Base-by-base conservation (phyloP, 83 land plant species). In the Picea engelmannii region DNA sequence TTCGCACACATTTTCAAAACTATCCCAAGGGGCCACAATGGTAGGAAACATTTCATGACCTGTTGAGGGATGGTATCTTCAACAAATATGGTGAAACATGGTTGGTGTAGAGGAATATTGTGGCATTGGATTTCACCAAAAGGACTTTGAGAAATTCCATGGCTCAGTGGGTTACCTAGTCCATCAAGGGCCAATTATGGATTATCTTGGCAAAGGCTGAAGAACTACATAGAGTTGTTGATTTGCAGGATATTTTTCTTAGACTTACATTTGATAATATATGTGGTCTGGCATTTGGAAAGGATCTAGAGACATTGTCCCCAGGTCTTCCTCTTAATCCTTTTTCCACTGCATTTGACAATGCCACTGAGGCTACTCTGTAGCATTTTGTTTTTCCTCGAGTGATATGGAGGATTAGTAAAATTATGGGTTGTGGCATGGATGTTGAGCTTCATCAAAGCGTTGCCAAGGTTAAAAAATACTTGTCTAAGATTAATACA, bases 191-290 rank as follows among this genome's bases (percentile, higher is more conserved):
- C 20, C 81, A 90, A 16, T 42, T 92, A 16, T 89, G 90, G 92
- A 64, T 62, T 23, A 86, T 91, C 35, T 62, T 91, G 18, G 85
- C 81, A 2, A 42, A 76, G 7, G 81, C 74, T 5, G 12, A 49
- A 3, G 9, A 24, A 20, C 58, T 66, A 4, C 71, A 47, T 24
- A 18, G 65, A 20, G 24, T n/a, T 25, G 58, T 84, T 40, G 93
- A 89, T 74, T 77, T 91, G 78, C 91, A 88, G 44, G 92, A 92
- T 66, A 58, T 92, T 16, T 63, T 92, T 66, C 91, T 90, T 66
- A 86, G 91, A 13, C 87, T 92, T 63, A 88, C 95, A 0, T 92
- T 92, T 70, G 95, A 92, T 68, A 90, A 88, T 84, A 90, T 92
- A 5, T 92, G 92, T 79, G 88, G 86, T 66, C 73, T 92, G 24